A percentile compares a stretch with the other conserved stretches of the same genome.
phyloP scores from a whole-genome alignment of 1,284 basidiomycete genomes.

The Ganoderma resinaceum region DNA sequence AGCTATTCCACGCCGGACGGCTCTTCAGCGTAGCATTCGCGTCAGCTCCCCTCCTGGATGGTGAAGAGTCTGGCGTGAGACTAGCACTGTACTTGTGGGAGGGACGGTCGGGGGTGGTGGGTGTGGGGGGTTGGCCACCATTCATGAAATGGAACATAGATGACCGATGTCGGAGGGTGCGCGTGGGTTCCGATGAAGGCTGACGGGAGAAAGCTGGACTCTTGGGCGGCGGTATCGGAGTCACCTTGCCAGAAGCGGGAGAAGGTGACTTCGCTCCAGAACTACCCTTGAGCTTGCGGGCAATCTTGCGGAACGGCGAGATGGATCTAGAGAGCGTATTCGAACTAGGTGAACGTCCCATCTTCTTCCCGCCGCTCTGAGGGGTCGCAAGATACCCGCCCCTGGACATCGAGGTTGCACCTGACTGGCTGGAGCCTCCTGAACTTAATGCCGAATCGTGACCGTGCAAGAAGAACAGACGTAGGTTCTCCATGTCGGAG shows the following conservation, averaged over 20 bases:
- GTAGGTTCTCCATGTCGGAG: conserved; percentile 79
- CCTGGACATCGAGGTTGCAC: conserved; percentile 52
- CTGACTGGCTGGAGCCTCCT: conserved; percentile 70
- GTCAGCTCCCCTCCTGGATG: conserved; percentile 43
- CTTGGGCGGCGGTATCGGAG: conserved; percentile 55
- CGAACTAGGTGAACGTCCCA: conserved; percentile 50
- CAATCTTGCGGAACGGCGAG: conserved; percentile 79
- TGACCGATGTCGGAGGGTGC: conserved; percentile 59
- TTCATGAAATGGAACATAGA: conserved; percentile 63
- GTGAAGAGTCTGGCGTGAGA: conserved; percentile 72
- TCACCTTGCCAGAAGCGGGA: conserved; percentile 49
- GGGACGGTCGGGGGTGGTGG: conserved; percentile 62
- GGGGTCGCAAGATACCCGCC: conserved; percentile 73
- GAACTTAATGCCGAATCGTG: conserved; percentile 66
- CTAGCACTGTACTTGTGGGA: conserved; percentile 75
- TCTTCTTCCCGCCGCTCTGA: conserved; percentile 52
- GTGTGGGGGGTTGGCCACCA: conserved; percentile 47
- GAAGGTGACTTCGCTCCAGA: conserved; percentile 44
- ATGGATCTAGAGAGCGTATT: conserved; percentile 74
- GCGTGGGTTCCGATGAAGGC: conserved; percentile 63
- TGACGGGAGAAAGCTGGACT: conserved; percentile 42
- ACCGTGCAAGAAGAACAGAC: conserved; percentile 61
- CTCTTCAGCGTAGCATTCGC: conserved; percentile 50
- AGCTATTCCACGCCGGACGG: conserved; percentile 74
- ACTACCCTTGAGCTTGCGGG: conserved; percentile 60